Base-by-base conservation (phyloP, 192 early-diverging fungal species). In the Coemansia sp. region DNA sequence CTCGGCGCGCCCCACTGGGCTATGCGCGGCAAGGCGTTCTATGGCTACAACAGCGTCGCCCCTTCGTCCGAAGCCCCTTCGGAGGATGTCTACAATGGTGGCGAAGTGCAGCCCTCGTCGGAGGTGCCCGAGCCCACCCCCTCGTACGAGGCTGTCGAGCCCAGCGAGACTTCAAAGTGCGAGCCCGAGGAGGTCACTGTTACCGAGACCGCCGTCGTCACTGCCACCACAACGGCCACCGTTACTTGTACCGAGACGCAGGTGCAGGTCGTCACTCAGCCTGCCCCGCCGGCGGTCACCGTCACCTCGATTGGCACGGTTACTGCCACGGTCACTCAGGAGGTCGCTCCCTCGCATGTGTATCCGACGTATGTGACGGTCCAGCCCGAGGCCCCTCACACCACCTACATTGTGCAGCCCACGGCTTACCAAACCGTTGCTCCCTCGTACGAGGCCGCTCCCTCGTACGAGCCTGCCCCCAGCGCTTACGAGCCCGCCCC, bases 221-320 rank as follows among this genome's bases (percentile, higher is more conserved):
- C 57, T 9, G 41, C 7, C n/a, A 60, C 52, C 16, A 26, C 36
- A 18, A 61, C 59, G 6, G 20, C 8, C 12, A 65, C 59, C 2
- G 46, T 65, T 3, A 72, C 63, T 0, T 44, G 48, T 26, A 51
- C 59, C 6, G 51, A 59, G 10, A 63, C 63, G 0, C 57, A 57
- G 11, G 53, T 56, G 19, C 51, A 58, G 45, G 63, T 62, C 3
- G 59, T 72, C 18, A 72, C 63, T 2, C 55, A 64, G 55, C 59
- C 70, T 3, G 54, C 69, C 0, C 69, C 62, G 13, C 69, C 69
- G 9, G 53, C 69, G 26, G 62, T 72, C 21, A 72, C 70, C 1
- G 55, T 72, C n/a, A 72, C 70, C 8, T 66, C 55, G 30, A 50
- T 59, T 23, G 40, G 21, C 33, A 66, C 70, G 6, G 40, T 63